Evolutionary conservation across 1,284 basidiomycete species (phyloP), one percentile per base, ranked within the genome.

Genomic region (Fistulinella cinereoalba): DNA sequence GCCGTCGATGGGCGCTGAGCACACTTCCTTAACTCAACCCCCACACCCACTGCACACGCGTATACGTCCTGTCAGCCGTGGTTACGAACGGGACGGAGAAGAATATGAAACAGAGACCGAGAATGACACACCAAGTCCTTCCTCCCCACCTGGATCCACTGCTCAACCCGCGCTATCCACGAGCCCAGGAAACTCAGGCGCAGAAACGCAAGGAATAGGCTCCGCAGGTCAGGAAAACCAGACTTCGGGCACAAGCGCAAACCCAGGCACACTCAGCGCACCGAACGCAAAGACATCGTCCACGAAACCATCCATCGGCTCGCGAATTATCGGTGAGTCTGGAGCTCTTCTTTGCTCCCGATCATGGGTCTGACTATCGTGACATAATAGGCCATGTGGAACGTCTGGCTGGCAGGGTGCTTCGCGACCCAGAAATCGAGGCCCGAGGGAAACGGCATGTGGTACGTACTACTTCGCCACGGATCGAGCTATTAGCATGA

Each of bases 341-440:
- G 9, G 16, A n/a, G 22, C 11, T 11, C 21, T n/a, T 25, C 12
- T 16, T 24, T 10, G 7, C 6, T 23, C n/a, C 9, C 13, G n/a
- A 16, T n/a, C 7, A 15, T 32, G 16, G 15, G 7, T 15, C 2
- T 15, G 15, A 2, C 12, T 2, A 16, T 33, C 16, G 16, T 19
- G 16, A 37, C 34, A 18, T 10, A n/a, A 31, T 18, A 50, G 53
- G 56, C 2, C 47, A 46, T 3, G 47, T 62, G 16, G 42, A 58
- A 42, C 55, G 37, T 3, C 24, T 60, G 4, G 57, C 57, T 3
- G 55, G 60, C 1, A 56, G 40, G 15, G 44, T 62, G 10, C 19
- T 62, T 0, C 57, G 36, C 21, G 59, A 59, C 42, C 29, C 50
- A 1, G 42, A 44, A 13, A 59, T 59, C n/a, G 44, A 60, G 16